phyloP scores from a whole-genome alignment of 306 rosid species.

The Fragaria nilgerrensis region DNA sequence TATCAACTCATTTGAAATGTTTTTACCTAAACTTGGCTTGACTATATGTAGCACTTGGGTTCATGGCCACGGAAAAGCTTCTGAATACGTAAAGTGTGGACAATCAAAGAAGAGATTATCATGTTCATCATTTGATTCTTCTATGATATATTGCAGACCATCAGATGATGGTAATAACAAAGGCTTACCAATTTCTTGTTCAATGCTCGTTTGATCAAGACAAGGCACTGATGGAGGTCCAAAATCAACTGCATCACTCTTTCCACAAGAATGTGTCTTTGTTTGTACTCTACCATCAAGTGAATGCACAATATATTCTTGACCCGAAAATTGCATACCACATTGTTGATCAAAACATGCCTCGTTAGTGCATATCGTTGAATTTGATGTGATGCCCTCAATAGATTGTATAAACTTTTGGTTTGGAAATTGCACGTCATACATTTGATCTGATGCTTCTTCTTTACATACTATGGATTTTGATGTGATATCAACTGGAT shows the following conservation, averaged over 20 bases:
- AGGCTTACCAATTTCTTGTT: background rate
- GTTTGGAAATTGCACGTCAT: background rate
- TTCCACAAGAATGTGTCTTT: background rate
- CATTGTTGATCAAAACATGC: background rate
- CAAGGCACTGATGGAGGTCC: background rate
- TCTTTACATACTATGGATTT: background rate
- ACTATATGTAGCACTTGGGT: background rate
- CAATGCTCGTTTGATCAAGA: background rate
- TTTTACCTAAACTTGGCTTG: background rate
- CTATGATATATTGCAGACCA: background rate
- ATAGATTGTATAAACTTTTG: too few relatives aligned
- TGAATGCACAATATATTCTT: background rate
- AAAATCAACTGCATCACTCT: background rate
- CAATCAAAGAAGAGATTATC: background rate
- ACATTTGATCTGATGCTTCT: background rate
- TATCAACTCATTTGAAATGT: too few relatives aligned
- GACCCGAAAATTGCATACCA: background rate
- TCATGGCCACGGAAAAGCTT: background rate
- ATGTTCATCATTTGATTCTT: background rate
- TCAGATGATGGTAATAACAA: background rate
- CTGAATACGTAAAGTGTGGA: background rate
- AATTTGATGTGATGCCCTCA: background rate
- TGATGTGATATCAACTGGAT: background rate
- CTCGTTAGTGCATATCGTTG: background rate
- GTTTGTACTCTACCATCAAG: background rate